Conservation (phyloP, 768 basidiomycete genomes). For the Lactifluus pinguis region DNA sequence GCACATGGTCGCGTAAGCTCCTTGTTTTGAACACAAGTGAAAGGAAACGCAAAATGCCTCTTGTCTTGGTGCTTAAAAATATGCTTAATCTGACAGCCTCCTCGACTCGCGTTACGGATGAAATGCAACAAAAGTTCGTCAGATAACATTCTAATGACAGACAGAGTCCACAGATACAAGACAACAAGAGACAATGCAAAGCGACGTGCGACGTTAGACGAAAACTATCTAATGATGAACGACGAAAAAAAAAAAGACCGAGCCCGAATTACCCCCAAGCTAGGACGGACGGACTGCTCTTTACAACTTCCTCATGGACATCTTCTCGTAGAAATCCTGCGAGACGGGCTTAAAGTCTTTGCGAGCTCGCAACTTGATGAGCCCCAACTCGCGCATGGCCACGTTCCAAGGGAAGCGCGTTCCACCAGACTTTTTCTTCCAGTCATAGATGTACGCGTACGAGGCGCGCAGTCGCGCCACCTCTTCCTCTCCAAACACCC, state of each 20-base stretch:
- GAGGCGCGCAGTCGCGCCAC: conserved; percentile 39
- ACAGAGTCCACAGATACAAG: background rate
- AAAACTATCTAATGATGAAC: background rate
- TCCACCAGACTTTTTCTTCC: conserved; percentile 11
- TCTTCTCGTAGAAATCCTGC: conserved; percentile 37
- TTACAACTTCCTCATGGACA: conserved; percentile 19
- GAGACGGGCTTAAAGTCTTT: conserved; percentile 35
- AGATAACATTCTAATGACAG: background rate
- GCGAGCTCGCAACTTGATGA: conserved; percentile 41
- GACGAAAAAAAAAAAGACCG: background rate
- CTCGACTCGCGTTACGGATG: background rate
- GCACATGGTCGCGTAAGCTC: no score
- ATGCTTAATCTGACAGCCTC: background rate
- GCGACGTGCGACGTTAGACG: background rate
- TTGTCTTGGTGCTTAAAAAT: background rate
- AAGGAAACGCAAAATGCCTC: no score
- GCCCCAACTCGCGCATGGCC: conserved; percentile 42
- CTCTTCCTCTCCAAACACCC: conserved; percentile 26
- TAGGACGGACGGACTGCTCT: no score
- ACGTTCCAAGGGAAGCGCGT: conserved; percentile 47
- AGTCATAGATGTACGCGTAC: conserved; percentile 39
- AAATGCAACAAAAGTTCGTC: background rate
- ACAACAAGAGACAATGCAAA: background rate
- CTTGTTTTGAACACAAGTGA: no score
- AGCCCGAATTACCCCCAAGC: no score